phyloP scores from a whole-genome alignment of 2,329 filamentous ascomycete species.

The Trichothecium roseum region DNA sequence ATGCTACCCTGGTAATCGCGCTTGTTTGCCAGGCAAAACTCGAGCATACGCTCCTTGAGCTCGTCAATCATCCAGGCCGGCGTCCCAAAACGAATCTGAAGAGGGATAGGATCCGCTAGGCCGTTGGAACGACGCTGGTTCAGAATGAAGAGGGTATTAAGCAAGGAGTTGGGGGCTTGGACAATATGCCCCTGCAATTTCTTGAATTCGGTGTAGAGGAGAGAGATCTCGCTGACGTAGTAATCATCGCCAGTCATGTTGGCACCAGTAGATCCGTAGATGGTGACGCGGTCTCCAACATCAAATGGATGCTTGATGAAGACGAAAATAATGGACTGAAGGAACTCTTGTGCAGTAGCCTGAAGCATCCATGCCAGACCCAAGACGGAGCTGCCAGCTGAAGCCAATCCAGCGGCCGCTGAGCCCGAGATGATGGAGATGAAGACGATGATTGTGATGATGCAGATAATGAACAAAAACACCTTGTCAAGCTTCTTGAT shows the following conservation, averaged over 20 bases:
- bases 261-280: constrained; percentile 85
- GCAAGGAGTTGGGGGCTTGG: constrained; percentile 86
- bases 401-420: constrained; percentile 83
- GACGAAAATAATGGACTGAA: constrained; percentile 89
- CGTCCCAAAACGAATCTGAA: constrained; percentile 83
- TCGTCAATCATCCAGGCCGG: constrained; percentile 72
- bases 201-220: constrained; percentile 95
- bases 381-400: constrained; percentile 76
- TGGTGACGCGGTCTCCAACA: constrained; percentile 82
- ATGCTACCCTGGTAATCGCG: constrained; percentile 83
- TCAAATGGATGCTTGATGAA: constrained; percentile 98
- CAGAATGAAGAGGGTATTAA: constrained; percentile 89
- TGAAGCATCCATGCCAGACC: constrained; percentile 89
- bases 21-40: constrained; percentile 77
- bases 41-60: constrained; percentile 68
- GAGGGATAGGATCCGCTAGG: constrained; percentile 74
- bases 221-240: constrained; percentile 87
- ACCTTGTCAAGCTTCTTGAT: constrained; percentile 83
- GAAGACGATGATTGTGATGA: constrained; percentile 78
- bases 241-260: constrained; percentile 77
- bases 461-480: constrained; percentile 73
- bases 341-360: constrained; percentile 85
- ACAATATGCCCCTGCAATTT: constrained; percentile 97
- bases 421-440: constrained; percentile 83
- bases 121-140: constrained; percentile 88